These are phyloP conservation scores for Phallus indusiatus DNA, from an alignment of 768 basidiomycete genomes.

Conservation along the genomic window DNA sequence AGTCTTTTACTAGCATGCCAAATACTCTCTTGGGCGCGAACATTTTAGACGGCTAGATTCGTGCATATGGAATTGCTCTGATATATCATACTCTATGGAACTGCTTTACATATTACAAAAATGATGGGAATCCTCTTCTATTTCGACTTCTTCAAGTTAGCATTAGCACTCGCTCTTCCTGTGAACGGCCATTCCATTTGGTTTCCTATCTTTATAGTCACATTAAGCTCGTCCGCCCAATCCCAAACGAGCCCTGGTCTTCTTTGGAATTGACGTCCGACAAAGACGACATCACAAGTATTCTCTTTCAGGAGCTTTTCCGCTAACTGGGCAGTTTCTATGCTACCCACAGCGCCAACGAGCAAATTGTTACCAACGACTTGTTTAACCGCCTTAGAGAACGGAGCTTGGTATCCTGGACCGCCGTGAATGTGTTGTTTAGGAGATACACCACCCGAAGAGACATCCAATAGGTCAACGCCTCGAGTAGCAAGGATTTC, in stretches of 20 bases:
- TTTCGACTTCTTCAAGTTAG: neutral
- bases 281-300: slow-evolving; percentile 48
- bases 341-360: slow-evolving; percentile 46
- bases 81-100: neutral
- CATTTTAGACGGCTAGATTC: too few species aligned
- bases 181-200: slow-evolving; percentile 49
- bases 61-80: neutral
- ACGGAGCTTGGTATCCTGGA: slow-evolving; percentile 45
- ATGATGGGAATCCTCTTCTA: too few species aligned
- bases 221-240: slow-evolving; percentile 49
- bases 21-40: too few species aligned
- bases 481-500: slow-evolving; percentile 51
- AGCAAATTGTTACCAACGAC: slow-evolving; percentile 35
- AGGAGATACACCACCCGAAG: slow-evolving; percentile 49
- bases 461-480: slow-evolving; percentile 70
- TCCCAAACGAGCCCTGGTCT: slow-evolving; percentile 42
- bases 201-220: slow-evolving; percentile 34
- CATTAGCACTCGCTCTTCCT: slow-evolving; percentile 24
- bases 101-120: too few species aligned
- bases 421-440: slow-evolving; percentile 25
- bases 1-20: too few species aligned
- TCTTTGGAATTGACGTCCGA: slow-evolving; percentile 49
- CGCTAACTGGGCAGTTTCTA: slow-evolving; percentile 46
- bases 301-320: slow-evolving; percentile 48
- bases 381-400: slow-evolving; percentile 44